Percentiles rank a stretch among this genome's conserved stretches.
Conservation (phyloP, 1,284 basidiomycete genomes). For the Cutaneotrichosporon cavernicola region DNA sequence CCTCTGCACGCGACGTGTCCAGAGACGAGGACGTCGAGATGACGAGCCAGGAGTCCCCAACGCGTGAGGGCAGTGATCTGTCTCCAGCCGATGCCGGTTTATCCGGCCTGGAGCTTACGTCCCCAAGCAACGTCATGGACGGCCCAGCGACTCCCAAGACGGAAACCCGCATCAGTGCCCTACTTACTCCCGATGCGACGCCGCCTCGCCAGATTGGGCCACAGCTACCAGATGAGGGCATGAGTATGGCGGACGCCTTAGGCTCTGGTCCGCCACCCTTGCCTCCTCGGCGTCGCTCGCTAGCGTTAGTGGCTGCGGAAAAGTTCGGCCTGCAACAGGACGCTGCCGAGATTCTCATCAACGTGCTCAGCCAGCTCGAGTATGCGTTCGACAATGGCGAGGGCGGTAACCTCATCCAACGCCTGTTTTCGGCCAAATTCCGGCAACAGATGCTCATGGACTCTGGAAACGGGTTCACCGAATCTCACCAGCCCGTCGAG, state of each 20-base stretch:
- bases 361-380: slow-evolving; percentile 98
- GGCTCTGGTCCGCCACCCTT: slow-evolving; percentile 4
- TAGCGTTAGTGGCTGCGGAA: slow-evolving; percentile 26
- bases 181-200: background rate
- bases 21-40: slow-evolving; percentile 9
- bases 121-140: slow-evolving; percentile 6
- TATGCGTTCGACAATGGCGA: slow-evolving; percentile 67
- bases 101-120: slow-evolving; percentile 20
- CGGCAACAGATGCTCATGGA: slow-evolving; percentile 67
- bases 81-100: slow-evolving; percentile 12
- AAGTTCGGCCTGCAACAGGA: slow-evolving; percentile 85
- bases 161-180: background rate
- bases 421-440: slow-evolving; percentile 84
- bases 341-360: slow-evolving; percentile 97
- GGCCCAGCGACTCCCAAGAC: background rate
- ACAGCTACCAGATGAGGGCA: background rate
- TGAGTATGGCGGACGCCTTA: background rate
- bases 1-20: background rate
- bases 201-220: background rate
- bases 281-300: slow-evolving; percentile 19
- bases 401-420: slow-evolving; percentile 66
- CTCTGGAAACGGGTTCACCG: slow-evolving; percentile 55
- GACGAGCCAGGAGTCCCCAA: background rate
- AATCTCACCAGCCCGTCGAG: slow-evolving; percentile 63
- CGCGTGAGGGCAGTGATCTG: slow-evolving; percentile 20